phyloP scores from a whole-genome alignment of 2,329 filamentous ascomycete species.

The Acrodontium crateriforme region DNA sequence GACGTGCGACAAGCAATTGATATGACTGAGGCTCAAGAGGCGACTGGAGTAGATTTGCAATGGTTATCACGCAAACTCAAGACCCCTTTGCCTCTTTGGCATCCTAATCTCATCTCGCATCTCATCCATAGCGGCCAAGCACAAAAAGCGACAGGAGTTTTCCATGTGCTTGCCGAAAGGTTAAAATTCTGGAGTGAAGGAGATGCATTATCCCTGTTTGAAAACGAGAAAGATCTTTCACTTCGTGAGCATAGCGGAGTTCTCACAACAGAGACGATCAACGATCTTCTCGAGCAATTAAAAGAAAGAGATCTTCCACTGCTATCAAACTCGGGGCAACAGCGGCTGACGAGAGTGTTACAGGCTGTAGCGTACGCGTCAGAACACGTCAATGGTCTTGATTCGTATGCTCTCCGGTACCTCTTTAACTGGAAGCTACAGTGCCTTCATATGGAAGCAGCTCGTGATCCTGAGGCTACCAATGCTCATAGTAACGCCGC shows the following conservation, averaged over 20 bases:
- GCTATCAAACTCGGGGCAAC: slow-evolving; percentile 13
- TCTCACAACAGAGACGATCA: slow-evolving; percentile 30
- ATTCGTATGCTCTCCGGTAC: slow-evolving; percentile 16
- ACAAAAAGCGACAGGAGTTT: slow-evolving; percentile 53
- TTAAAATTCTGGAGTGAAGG: slow-evolving; percentile 75
- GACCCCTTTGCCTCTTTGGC: slow-evolving; percentile 75
- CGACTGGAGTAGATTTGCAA: no score
- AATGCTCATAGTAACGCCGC: slow-evolving; percentile 6
- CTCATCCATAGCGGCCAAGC: slow-evolving; percentile 72
- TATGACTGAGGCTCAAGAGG: slow-evolving; percentile 6
- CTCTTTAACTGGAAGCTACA: slow-evolving; percentile 20
- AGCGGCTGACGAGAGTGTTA: slow-evolving; percentile 12
- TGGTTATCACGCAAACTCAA: no score
- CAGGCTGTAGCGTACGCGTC: slow-evolving; percentile 13
- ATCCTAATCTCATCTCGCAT: slow-evolving; percentile 80
- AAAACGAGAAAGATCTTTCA: slow-evolving; percentile 39
- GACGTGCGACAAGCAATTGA: slow-evolving; percentile 6
- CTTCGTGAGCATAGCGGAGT: no score
- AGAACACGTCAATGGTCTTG: slow-evolving; percentile 14
- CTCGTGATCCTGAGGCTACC: slow-evolving; percentile 1
- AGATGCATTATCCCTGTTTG: slow-evolving; percentile 63
- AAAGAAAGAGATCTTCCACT: slow-evolving; percentile 37
- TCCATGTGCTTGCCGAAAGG: slow-evolving; percentile 58
- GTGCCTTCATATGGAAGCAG: slow-evolving; percentile 5
- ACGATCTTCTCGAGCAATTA: slow-evolving; percentile 16